Percentiles rank a stretch among this genome's conserved stretches.
phyloP scores from a whole-genome alignment of 345 rosid genomes.

The Psidium friedrichsthalianum region DNA sequence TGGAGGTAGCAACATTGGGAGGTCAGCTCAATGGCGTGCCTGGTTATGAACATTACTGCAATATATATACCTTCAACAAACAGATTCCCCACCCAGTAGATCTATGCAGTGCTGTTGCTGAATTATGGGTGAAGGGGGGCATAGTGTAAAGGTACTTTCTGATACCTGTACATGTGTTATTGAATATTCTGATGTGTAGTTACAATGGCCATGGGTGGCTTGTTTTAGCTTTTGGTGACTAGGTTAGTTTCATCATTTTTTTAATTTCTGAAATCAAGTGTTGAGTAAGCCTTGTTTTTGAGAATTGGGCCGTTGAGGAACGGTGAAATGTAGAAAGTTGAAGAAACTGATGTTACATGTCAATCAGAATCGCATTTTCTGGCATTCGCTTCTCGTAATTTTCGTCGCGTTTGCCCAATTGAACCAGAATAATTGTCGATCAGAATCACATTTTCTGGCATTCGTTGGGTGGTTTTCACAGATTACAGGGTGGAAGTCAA shows the following conservation, averaged over 20 bases:
- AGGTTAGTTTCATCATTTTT: neutral
- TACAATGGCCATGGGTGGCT: neutral
- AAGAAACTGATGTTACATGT: neutral
- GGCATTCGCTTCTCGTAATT: neutral
- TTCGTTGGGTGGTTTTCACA: neutral
- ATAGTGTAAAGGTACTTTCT: neutral
- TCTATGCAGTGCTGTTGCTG: neutral
- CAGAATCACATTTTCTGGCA: no score
- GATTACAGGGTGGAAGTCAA: neutral
- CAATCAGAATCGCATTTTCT: neutral
- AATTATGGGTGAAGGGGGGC: neutral
- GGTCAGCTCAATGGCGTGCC: neutral
- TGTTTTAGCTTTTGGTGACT: neutral
- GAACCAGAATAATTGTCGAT: neutral
- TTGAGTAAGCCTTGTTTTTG: neutral
- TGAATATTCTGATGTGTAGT: neutral
- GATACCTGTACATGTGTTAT: neutral
- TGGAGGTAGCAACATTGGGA: neutral
- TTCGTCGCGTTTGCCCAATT: neutral
- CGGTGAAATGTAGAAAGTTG: neutral
- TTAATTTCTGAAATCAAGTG: neutral
- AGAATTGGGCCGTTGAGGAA: neutral
- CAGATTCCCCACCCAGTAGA: neutral
- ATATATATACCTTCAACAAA: neutral
- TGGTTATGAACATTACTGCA: neutral